phyloP scores from a whole-genome alignment of 306 rosid genomes.

The Astragalus glycyphyllos region DNA sequence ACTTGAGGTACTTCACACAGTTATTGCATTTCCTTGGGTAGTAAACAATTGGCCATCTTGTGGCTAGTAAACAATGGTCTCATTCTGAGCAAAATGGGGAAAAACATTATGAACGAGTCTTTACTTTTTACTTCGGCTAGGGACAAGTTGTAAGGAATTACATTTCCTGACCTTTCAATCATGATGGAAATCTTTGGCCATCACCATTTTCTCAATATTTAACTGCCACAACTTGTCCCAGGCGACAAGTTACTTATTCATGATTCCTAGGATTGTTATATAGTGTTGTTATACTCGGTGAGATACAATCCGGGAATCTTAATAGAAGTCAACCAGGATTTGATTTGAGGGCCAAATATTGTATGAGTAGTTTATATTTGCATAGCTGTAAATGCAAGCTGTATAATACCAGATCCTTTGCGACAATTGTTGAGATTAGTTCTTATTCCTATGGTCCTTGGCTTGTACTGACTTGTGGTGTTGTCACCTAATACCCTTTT shows the following conservation, averaged over 20 bases:
- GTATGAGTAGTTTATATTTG: slow-evolving; percentile 10
- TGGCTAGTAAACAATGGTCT: slow-evolving; percentile 13
- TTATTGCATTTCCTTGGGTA: slow-evolving; percentile 16
- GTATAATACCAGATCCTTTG: slow-evolving; percentile 6
- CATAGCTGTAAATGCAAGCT: slow-evolving; percentile 3
- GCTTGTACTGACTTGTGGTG: slow-evolving; percentile 47
- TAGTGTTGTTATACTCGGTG: slow-evolving; percentile 23
- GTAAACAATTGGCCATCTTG: not conserved
- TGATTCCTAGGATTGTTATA: slow-evolving; percentile 12
- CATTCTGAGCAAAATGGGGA: not conserved
- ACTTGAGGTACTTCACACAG: not conserved
- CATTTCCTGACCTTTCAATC: not conserved
- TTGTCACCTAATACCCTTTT: slow-evolving; percentile 17
- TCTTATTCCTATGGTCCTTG: slow-evolving; percentile 28
- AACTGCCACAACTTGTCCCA: slow-evolving; percentile 7
- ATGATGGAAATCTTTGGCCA: slow-evolving; percentile 25
- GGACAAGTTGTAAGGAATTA: slow-evolving; percentile 13
- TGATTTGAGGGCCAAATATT: slow-evolving; percentile 21
- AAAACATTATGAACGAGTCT: not conserved
- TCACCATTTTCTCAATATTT: slow-evolving; percentile 32
- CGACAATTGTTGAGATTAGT: slow-evolving; percentile 25
- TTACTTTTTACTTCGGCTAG: not conserved
- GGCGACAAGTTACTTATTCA: slow-evolving; percentile 6
- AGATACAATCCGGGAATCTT: slow-evolving; percentile 20
- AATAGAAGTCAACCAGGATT: not conserved